These are phyloP conservation scores for Raddia distichophylla DNA, from an alignment of 176 grass and related monocot genomes.

Conservation along the genomic window DNA sequence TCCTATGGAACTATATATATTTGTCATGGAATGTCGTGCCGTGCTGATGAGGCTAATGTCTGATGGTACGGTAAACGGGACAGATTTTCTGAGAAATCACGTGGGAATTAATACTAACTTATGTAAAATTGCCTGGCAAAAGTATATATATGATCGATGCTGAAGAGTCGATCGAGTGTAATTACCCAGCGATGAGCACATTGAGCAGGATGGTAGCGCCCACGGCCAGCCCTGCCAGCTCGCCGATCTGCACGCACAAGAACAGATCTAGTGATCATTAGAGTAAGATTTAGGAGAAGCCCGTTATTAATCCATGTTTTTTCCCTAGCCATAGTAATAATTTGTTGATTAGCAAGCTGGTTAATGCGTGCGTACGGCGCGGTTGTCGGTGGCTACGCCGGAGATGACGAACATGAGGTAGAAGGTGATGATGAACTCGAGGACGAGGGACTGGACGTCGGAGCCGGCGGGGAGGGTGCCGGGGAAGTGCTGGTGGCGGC, in stretches of 20 bases:
- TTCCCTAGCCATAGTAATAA: background rate
- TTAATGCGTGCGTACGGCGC: conserved; percentile 52
- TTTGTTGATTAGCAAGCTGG: too few species aligned
- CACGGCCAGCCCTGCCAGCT: conserved; percentile 72
- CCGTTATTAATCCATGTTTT: background rate
- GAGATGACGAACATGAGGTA: conserved; percentile 98
- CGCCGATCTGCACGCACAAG: conserved; percentile 59
- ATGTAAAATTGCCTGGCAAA: too few species aligned
- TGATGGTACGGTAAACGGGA: too few species aligned
- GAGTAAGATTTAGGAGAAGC: background rate
- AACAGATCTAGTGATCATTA: background rate
- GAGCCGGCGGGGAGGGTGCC: conserved; percentile 67
- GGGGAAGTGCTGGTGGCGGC: conserved; percentile 58
- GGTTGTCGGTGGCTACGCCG: conserved; percentile 80
- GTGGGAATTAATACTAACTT: too few species aligned
- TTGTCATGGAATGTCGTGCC: background rate
- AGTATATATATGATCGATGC: too few species aligned
- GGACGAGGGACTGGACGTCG: conserved; percentile 69
- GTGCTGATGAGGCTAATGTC: too few species aligned
- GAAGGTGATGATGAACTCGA: conserved; percentile 84
- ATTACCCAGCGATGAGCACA: conserved; percentile 80
- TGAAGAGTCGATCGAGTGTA: background rate
- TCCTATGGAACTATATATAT: background rate
- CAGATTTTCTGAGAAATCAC: too few species aligned
- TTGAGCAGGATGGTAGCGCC: conserved; percentile 78